Evolutionary conservation across 2,329 filamentous ascomycete species (phyloP).

Genomic region (Sarocladium oryzae): DNA sequence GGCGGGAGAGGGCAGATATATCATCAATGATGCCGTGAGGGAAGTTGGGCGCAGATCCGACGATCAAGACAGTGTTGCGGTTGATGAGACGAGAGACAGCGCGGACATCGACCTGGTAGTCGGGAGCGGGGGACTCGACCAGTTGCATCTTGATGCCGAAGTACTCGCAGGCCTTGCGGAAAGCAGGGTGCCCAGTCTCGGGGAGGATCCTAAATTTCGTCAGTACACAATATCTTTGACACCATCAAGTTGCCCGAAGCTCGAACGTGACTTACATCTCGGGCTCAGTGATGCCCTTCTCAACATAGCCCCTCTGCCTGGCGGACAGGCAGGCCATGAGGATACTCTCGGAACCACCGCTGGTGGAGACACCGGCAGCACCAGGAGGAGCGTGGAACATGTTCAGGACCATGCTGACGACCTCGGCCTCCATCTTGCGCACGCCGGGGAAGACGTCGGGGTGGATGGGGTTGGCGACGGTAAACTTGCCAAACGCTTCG

Average conservation of each 20-base stretch:
- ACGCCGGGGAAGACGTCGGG: constrained; percentile 97
- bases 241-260: background rate
- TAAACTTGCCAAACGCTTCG: constrained; percentile 90
- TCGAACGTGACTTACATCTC: constrained; percentile 68
- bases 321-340: constrained; percentile 90
- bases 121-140: constrained; percentile 77
- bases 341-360: constrained; percentile 93
- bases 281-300: constrained; percentile 83
- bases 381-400: constrained; percentile 86
- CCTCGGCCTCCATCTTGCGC: constrained; percentile 97
- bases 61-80: constrained; percentile 86
- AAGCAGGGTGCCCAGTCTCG: constrained; percentile 90
- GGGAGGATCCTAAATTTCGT: constrained; percentile 67
- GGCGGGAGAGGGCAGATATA: constrained; percentile 74
- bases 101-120: constrained; percentile 75
- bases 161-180: constrained; percentile 90
- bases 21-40: constrained; percentile 98
- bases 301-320: constrained; percentile 77
- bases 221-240: background rate
- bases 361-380: constrained; percentile 82
- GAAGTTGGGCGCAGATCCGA: constrained; percentile 95
- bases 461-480: constrained; percentile 93
- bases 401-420: constrained; percentile 88
- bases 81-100: constrained; percentile 82
- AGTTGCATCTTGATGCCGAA: constrained; percentile 94